Base-by-base conservation (phyloP, 2,329 filamentous ascomycete genomes). In the Fusarium subtropicale region DNA sequence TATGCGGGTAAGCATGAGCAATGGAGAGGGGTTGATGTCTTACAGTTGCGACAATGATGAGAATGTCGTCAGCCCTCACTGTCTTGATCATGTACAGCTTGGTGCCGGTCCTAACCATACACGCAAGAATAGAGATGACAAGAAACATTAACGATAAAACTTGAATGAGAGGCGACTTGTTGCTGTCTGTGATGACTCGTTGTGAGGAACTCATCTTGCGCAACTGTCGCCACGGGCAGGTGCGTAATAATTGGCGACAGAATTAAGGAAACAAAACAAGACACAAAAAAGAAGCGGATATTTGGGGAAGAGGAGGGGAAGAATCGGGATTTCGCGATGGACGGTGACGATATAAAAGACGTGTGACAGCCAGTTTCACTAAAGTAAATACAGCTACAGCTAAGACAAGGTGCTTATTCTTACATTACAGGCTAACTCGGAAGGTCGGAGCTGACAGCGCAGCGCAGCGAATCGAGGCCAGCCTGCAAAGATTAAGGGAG, bases 121-220 rank as follows among this genome's bases (percentile, higher is more conserved):
- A 76, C 1, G 75, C 52, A 1, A 77, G 69, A 8, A 77, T 60
- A 5, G 68, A 66, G 20, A 76, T 69, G 38, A 76, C 74, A 6
- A 76, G 56, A 22, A 77, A 76, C 73, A 77, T 75, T 31, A 76
- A 64, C 4, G 72, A 65, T 55, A 77, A 57, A 38, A 77, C 74
- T 50, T 76, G 68, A 16, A 77, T 68, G 11, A 77, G 72, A 9
- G 75, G 75, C 16, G 74, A 71, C 66, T 77, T 77, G 73, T 77
- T 73, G 22, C 44, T 63, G 57, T 73, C 75, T 1, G 72, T 77
- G 30, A 77, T 74, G 42, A 75, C 42, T 33, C 64, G 58, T 11
- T 75, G 74, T 77, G 18, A 41, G 16, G 68, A 63, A 52, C 33
- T 66, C 73, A 75, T 75, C 5, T 20, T 56, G 64, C 24, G 24